Evolutionary conservation across 768 basidiomycete species (phyloP).

Genomic region (Russula sp.): DNA sequence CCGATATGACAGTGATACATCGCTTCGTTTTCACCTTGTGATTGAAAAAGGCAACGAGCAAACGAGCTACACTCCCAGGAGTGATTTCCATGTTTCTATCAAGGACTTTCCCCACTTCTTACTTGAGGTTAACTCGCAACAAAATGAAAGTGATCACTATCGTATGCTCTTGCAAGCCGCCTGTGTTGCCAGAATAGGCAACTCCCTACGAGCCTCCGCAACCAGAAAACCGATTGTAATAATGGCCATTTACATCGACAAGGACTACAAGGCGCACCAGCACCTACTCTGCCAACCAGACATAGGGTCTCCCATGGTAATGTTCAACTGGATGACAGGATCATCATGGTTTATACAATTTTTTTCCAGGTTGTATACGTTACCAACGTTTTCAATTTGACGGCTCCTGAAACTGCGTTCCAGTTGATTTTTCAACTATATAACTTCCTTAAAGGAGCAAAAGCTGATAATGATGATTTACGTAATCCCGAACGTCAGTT

Average conservation of each 20-base stretch:
- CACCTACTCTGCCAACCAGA: background rate
- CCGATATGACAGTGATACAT: too few species aligned
- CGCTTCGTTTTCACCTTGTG: background rate
- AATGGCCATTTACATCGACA: constrained; percentile 1
- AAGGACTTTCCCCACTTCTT: background rate
- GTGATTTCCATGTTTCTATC: background rate
- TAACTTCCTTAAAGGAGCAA: too few species aligned
- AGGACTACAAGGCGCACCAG: background rate
- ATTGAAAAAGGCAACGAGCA: background rate
- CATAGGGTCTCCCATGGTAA: background rate
- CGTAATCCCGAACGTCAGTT: too few species aligned
- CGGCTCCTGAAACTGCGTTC: too few species aligned
- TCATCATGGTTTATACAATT: background rate
- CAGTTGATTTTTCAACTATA: too few species aligned
- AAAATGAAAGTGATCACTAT: background rate
- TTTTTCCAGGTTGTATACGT: background rate
- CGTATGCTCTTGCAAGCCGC: background rate
- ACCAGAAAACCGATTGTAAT: background rate
- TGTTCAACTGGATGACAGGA: constrained; percentile 7
- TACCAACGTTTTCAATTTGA: too few species aligned
- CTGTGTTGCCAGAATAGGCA: constrained; percentile 1
- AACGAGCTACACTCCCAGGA: background rate
- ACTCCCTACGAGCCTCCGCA: constrained; percentile 1
- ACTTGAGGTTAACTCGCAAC: background rate
- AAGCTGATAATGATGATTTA: too few species aligned